A percentile compares a stretch with the other conserved stretches of the same genome.
Conservation (phyloP, 2,329 filamentous ascomycete genomes). For the Apiospora arundinis region DNA sequence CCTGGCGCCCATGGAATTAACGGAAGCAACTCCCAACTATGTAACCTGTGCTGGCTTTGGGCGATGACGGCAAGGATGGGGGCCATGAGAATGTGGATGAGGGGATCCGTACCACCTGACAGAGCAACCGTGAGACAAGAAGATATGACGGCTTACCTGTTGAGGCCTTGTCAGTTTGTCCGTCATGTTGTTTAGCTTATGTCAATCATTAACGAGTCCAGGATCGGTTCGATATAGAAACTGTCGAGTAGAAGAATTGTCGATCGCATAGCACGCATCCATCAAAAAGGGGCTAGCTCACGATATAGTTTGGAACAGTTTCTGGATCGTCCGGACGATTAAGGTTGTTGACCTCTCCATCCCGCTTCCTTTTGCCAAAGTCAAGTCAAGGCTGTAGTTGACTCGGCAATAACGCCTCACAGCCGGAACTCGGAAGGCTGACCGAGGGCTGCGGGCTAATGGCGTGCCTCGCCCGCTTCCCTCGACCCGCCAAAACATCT, state of each 20-base stretch:
- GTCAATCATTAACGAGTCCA: background rate
- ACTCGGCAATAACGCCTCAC: background rate
- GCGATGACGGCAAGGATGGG: background rate
- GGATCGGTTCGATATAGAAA: background rate
- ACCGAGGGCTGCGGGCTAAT: background rate
- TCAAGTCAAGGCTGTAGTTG: background rate
- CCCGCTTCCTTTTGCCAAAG: background rate
- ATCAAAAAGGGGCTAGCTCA: background rate
- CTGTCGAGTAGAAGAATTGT: background rate
- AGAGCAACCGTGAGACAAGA: background rate
- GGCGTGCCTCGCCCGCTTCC: background rate
- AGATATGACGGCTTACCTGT: background rate
- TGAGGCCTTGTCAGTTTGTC: background rate
- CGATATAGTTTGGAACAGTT: background rate
- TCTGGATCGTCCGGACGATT: background rate
- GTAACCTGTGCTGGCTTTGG: background rate
- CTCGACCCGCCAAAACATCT: background rate
- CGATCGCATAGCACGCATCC: background rate
- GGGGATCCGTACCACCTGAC: background rate
- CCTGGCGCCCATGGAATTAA: background rate
- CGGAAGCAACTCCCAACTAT: background rate
- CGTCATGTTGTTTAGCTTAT: background rate
- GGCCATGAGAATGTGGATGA: background rate
- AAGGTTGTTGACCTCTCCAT: constrained; percentile 8
- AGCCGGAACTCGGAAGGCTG: background rate